A percentile compares a stretch with the other conserved stretches of the same genome.
Conservation (phyloP, 2,329 filamentous ascomycete genomes). For the Didymella pomorum region DNA sequence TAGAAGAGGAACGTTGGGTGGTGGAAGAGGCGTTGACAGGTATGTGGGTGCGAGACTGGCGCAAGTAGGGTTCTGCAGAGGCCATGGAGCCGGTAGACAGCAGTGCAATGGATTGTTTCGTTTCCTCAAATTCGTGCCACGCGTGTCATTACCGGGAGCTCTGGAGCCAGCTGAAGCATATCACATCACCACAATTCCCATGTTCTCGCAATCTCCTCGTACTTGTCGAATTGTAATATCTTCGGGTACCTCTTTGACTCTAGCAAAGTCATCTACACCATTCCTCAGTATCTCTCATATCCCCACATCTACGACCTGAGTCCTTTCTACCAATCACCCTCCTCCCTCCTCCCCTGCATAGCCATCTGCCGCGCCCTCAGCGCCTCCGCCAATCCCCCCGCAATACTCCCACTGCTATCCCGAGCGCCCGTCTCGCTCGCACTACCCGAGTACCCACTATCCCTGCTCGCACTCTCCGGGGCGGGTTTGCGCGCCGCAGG, state of each 20-base stretch:
- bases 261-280: background rate
- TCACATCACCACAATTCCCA: background rate
- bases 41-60: background rate
- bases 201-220: background rate
- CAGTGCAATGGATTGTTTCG: constrained; percentile 15
- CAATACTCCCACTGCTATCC: constrained; percentile 54
- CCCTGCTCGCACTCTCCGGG: constrained; percentile 70
- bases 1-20: constrained; percentile 34
- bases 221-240: constrained; percentile 1
- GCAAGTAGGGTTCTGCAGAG: background rate
- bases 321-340: constrained; percentile 46
- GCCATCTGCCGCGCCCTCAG: constrained; percentile 59
- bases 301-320: no score
- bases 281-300: background rate
- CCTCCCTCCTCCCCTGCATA: constrained; percentile 54
- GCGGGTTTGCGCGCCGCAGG: constrained; percentile 77
- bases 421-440: constrained; percentile 50
- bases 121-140: background rate
- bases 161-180: background rate
- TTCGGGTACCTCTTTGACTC: background rate
- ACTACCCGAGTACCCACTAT: constrained; percentile 61
- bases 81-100: background rate
- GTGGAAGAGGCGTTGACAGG: background rate
- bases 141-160: no score
- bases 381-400: constrained; percentile 60